Base-by-base conservation (phyloP, 208 protist species). In the Naegleria gruberi region DNA sequence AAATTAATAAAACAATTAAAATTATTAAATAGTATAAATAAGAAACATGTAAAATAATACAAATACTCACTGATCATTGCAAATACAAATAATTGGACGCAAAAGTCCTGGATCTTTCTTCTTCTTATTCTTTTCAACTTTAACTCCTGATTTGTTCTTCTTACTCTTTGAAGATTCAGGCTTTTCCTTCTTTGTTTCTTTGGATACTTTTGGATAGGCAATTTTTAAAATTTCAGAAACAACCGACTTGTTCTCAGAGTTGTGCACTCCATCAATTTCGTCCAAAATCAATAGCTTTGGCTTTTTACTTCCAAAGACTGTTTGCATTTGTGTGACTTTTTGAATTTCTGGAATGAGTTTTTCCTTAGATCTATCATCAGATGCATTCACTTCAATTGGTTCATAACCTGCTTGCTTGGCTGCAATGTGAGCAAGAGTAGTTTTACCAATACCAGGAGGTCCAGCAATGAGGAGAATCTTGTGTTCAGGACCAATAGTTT, bases 401-500 rank as follows among this genome's bases (percentile, higher is more conserved):
- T 96, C 93, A 92, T 98, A 99, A 1, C 97, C 97, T 90, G 96
- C 97, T 87, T 98, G 96, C 46, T 93, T 90, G 12, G 97, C 97
- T 7, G 98, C 89, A 8, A 99, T 95, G 87, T 98, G 96, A 19
- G 96, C 97, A 6, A 99, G 92, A 0, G 97, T 98, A 37, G 97
- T 99, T 93, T 99, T 99, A 34, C 98, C 98, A 17, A 97, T 91
- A 37, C 97, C 98, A 0, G 98, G 97, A 34, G 97, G 96, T 0
- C 97, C 97, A 37, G 26, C 65, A 7, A 81, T 77, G 6, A 57
- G 23, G 7, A 82, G 30, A 82, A 57, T 82, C 45, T 37, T 77
- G 3, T 55, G 46, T 30, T 84, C 46, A 30, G 57, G 51, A 7
- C 73, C 86, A 23, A 26, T 74, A 15, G 37, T 30, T 82, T 0